Evolutionary conservation across 2,329 filamentous ascomycete genomes (phyloP).

Genomic region (Talaromyces islandicus): DNA sequence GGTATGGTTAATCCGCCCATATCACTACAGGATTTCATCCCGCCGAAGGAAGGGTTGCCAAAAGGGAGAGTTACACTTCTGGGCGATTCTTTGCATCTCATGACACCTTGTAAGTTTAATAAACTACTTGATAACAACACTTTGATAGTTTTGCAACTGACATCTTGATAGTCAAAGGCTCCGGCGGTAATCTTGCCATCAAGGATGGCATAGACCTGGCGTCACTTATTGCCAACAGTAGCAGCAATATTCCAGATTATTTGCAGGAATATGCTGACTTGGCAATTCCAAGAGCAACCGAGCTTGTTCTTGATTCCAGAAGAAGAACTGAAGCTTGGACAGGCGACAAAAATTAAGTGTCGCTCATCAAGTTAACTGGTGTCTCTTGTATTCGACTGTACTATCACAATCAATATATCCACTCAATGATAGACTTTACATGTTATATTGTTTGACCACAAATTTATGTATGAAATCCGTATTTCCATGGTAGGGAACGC

Average conservation of each 20-base stretch:
- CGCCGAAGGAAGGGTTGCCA: background rate
- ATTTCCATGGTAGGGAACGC: too few species aligned
- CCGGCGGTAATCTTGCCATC: slow-evolving; percentile 1
- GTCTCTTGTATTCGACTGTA: background rate
- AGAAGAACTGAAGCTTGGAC: background rate
- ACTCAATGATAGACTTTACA: too few species aligned
- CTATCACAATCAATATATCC: background rate
- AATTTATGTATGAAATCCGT: too few species aligned
- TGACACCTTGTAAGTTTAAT: slow-evolving; percentile 3
- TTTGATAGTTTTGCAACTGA: background rate
- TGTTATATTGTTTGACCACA: too few species aligned
- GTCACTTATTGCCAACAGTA: background rate
- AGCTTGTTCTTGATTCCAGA: background rate
- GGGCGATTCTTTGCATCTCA: slow-evolving; percentile 1
- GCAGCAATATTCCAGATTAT: background rate
- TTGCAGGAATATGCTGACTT: background rate
- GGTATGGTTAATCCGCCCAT: background rate
- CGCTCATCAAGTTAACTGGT: background rate
- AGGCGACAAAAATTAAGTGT: background rate
- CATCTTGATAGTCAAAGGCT: background rate
- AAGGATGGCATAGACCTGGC: slow-evolving; percentile 1
- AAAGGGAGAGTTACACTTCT: slow-evolving; percentile 2
- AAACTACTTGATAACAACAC: background rate
- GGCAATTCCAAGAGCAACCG: slow-evolving; percentile 1
- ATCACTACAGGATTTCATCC: background rate